Conservation (phyloP, 257 asterid genomes). For the Solanum sejunctum region DNA sequence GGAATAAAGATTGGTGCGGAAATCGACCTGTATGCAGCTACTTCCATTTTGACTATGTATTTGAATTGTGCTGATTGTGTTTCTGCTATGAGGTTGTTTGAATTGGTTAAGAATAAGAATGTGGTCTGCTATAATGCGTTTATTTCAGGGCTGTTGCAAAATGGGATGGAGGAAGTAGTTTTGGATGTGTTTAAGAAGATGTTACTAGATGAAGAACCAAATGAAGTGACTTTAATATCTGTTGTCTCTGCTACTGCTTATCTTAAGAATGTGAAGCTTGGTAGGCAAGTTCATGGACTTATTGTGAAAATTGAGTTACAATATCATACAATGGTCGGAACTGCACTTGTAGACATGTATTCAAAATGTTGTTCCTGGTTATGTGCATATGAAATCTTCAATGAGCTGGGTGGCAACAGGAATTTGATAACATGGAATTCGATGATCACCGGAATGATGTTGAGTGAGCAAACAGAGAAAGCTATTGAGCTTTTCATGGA, state of each 20-base stretch:
- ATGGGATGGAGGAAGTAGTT: conserved; percentile 31
- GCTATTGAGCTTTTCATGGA: conserved; percentile 46
- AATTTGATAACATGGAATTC: conserved; percentile 72
- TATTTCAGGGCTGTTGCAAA: conserved; percentile 57
- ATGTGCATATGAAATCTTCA: conserved; percentile 45
- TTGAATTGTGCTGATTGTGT: conserved; percentile 31
- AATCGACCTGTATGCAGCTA: conserved; percentile 35
- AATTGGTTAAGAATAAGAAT: conserved; percentile 26
- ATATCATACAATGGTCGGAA: conserved; percentile 41
- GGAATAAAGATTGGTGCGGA: conserved; percentile 71
- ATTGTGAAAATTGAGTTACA: conserved; percentile 26
- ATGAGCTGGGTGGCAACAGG: conserved; percentile 39
- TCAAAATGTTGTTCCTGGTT: conserved; percentile 65
- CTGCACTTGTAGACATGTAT: conserved; percentile 73
- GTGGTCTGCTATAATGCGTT: conserved; percentile 72
- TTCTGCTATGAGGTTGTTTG: conserved; percentile 48
- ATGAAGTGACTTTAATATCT: conserved; percentile 44
- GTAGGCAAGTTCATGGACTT: conserved; percentile 65
- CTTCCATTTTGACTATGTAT: conserved; percentile 70
- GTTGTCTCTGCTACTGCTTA: conserved; percentile 60
- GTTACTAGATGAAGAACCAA: conserved; percentile 27
- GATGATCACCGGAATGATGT: conserved; percentile 79
- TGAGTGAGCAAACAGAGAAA: conserved; percentile 32
- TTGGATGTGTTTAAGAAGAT: conserved; percentile 51
- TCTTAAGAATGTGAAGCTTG: conserved; percentile 38